Conservation (phyloP, 768 basidiomycete genomes). For the Boletus subparvulus region DNA sequence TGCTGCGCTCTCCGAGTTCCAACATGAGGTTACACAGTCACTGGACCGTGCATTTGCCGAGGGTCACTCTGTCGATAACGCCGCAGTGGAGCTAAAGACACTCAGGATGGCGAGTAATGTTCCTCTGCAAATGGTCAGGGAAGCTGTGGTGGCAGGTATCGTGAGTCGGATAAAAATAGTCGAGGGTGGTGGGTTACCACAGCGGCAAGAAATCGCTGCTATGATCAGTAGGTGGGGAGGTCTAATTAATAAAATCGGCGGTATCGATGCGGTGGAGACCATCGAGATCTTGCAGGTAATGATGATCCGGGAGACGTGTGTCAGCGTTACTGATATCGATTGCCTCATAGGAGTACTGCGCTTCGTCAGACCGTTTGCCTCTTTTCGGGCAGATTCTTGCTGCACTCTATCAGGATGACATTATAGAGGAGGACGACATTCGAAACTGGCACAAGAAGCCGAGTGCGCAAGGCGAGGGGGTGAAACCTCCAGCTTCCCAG, state of each 20-base stretch:
- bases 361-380: conserved; percentile 57
- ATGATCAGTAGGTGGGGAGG: conserved; percentile 80
- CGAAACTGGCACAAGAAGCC: conserved; percentile 77
- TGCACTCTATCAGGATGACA: conserved; percentile 86
- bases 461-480: conserved; percentile 51
- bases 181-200: conserved; percentile 51
- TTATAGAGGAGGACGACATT: conserved; percentile 88
- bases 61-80: conserved; percentile 89
- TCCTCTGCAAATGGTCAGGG: conserved; percentile 76
- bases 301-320: not conserved
- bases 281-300: conserved; percentile 73
- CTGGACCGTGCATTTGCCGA: conserved; percentile 92
- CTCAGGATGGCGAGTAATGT: conserved; percentile 97
- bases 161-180: conserved; percentile 69
- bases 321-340: not conserved
- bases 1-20: conserved; percentile 68
- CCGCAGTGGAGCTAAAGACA: conserved; percentile 91
- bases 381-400: conserved; percentile 86
- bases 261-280: conserved; percentile 80
- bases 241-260: conserved; percentile 78
- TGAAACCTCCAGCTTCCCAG: conserved; percentile 37
- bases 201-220: conserved; percentile 62
- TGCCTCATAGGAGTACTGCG: conserved; percentile 58
- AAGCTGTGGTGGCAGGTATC: conserved; percentile 85
- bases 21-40: conserved; percentile 73